Conservation (phyloP, 1,284 basidiomycete genomes). For the Microbotryomycetes sp. region DNA sequence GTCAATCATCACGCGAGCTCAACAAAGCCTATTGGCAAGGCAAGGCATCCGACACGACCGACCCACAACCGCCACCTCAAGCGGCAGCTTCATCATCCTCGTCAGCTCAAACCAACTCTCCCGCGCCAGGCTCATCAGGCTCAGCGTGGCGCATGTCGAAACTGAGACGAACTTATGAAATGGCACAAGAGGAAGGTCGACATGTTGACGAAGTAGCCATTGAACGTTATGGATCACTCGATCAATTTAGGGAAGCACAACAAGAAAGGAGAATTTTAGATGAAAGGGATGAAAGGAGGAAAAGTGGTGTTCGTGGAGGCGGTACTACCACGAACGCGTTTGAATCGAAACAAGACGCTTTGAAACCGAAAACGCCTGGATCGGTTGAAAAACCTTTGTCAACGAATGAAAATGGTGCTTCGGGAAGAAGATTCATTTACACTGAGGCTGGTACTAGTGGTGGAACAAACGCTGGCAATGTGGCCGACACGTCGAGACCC, state of each 20-base stretch:
- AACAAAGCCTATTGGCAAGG: slow-evolving; percentile 55
- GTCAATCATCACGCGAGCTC: slow-evolving; percentile 56
- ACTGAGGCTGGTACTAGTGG: slow-evolving; percentile 8
- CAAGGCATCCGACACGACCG: slow-evolving; percentile 55
- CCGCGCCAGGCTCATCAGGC: slow-evolving; percentile 77
- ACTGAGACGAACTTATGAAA: slow-evolving; percentile 78
- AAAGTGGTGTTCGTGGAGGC: slow-evolving; percentile 40
- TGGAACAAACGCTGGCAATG: slow-evolving; percentile 11
- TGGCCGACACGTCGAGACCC: slow-evolving; percentile 37
- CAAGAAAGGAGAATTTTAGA: slow-evolving; percentile 80
- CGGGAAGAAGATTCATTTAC: slow-evolving; percentile 20
- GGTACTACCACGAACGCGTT: slow-evolving; percentile 15
- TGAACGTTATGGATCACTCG: slow-evolving; percentile 77
- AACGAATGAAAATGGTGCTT: slow-evolving; percentile 14
- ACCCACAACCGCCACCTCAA: slow-evolving; percentile 45
- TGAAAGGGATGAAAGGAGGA: slow-evolving; percentile 50
- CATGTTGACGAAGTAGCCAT: slow-evolving; percentile 73
- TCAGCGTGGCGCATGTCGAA: slow-evolving; percentile 98
- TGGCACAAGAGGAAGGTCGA: slow-evolving; percentile 65
- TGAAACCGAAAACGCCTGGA: slow-evolving; percentile 9
- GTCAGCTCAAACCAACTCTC: slow-evolving; percentile 40
- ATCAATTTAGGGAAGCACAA: slow-evolving; percentile 79
- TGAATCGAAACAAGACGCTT: background rate
- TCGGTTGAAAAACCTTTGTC: too few relatives aligned
- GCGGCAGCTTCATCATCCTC: slow-evolving; percentile 36